Percentiles rank a stretch among this genome's conserved stretches.
Evolutionary conservation across 352 stramenopile genomes (phyloP).

Genomic region (Phytopythium boreale): DNA sequence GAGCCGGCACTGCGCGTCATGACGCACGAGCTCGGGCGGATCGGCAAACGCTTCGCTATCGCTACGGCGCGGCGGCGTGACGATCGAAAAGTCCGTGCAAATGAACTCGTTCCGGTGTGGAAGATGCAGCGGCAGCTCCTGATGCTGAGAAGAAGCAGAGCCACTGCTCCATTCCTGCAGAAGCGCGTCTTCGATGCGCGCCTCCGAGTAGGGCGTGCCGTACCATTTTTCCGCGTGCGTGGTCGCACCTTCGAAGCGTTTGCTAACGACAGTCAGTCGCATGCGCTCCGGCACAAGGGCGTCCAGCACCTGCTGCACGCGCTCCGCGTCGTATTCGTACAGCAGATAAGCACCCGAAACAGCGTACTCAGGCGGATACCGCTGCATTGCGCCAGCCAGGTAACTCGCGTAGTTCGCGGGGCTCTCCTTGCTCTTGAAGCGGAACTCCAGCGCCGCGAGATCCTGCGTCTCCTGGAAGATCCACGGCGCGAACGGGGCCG

Average conservation of each 20-base stretch:
- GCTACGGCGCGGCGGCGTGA: conserved; percentile 25
- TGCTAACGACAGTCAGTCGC: conserved; percentile 66
- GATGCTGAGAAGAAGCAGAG: background rate
- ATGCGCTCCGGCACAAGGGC: conserved; percentile 47
- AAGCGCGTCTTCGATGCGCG: conserved; percentile 23
- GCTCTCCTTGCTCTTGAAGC: conserved; percentile 79
- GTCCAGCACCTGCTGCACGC: conserved; percentile 52
- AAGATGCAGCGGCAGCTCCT: conserved; percentile 28
- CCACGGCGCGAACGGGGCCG: conserved; percentile 46
- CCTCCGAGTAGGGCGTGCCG: conserved; percentile 54
- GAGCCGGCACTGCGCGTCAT: conserved; percentile 49
- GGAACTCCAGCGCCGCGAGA: conserved; percentile 54
- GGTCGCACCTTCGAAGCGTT: conserved; percentile 57
- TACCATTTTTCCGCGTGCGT: conserved; percentile 63
- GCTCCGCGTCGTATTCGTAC: conserved; percentile 58
- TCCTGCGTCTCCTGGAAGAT: conserved; percentile 70
- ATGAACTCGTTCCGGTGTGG: conserved; percentile 77
- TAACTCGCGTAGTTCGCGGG: conserved; percentile 69
- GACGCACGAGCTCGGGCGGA: conserved; percentile 33
- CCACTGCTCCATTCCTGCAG: conserved; percentile 37
- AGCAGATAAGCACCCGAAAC: conserved; percentile 60
- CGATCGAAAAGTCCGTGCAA: conserved; percentile 65
- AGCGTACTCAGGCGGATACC: conserved; percentile 55
- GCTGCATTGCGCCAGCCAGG: conserved; percentile 67
- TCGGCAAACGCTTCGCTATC: conserved; percentile 2